Evolutionary conservation across 306 rosid species (phyloP).

Genomic region (Vicia faba): DNA sequence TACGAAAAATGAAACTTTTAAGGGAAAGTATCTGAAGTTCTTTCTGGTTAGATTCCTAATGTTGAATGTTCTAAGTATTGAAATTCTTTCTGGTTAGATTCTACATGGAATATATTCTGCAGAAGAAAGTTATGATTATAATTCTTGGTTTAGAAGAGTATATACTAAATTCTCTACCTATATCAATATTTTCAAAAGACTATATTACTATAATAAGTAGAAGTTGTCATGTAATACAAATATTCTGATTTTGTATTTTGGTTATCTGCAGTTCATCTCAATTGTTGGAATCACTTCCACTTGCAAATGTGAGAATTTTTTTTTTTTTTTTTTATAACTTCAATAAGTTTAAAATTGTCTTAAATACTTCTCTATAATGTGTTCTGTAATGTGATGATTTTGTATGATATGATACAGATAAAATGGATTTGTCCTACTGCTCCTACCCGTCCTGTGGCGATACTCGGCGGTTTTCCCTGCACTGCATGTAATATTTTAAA

Average conservation of each 20-base stretch:
- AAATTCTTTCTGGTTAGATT: slow-evolving; percentile 53
- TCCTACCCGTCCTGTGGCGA: slow-evolving; percentile 93
- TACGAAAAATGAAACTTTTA: slow-evolving; percentile 40
- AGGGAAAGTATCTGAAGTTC: slow-evolving; percentile 48
- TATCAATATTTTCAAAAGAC: slow-evolving; percentile 42
- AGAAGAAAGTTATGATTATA: slow-evolving; percentile 42
- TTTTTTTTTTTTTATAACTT: not conserved
- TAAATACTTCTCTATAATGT: slow-evolving; percentile 24
- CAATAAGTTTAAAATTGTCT: slow-evolving; percentile 31
- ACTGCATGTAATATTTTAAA: slow-evolving; percentile 73
- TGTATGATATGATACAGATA: slow-evolving; percentile 58
- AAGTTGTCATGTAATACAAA: slow-evolving; percentile 17
- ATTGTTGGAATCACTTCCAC: slow-evolving; percentile 83
- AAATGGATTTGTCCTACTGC: slow-evolving; percentile 99
- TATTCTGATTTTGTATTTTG: slow-evolving; percentile 48
- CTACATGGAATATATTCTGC: slow-evolving; percentile 51
- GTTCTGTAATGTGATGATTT: slow-evolving; percentile 18
- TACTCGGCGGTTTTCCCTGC: slow-evolving; percentile 94
- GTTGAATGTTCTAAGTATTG: slow-evolving; percentile 35
- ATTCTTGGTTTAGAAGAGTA: slow-evolving; percentile 40
- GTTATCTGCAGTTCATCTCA: slow-evolving; percentile 80
- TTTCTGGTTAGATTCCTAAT: slow-evolving; percentile 26
- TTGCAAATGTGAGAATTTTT: slow-evolving; percentile 72
- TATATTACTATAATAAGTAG: slow-evolving; percentile 33
- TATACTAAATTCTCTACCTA: slow-evolving; percentile 48